Conservation (phyloP, 257 asterid genomes). For the Solanum dulcamara region DNA sequence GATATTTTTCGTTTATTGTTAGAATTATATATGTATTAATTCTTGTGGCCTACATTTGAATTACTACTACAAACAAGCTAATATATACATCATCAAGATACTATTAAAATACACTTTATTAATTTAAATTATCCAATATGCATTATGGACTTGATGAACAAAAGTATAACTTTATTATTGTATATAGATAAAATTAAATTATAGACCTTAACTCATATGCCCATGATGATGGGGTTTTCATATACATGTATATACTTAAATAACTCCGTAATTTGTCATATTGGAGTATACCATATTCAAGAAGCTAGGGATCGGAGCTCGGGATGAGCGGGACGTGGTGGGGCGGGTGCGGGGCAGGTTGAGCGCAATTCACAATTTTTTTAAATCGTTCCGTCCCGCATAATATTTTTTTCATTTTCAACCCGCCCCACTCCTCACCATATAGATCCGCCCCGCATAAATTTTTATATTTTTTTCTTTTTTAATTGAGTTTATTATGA, state of each 20-base stretch:
- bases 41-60: background rate
- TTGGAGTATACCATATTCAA: background rate
- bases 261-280: background rate
- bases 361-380: too few species aligned
- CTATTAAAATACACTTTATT: background rate
- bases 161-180: background rate
- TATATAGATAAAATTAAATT: background rate
- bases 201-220: background rate
- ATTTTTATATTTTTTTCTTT: too few species aligned
- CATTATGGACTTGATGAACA: background rate
- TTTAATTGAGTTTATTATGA: too few species aligned
- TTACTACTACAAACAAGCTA: background rate
- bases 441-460: too few species aligned
- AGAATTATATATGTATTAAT: background rate
- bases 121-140: background rate
- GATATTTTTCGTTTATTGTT: background rate
- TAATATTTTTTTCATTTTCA: too few species aligned
- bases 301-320: too few species aligned
- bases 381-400: too few species aligned
- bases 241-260: background rate
- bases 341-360: too few species aligned
- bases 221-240: background rate
- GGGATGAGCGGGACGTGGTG: too few species aligned
- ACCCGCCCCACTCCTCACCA: too few species aligned
- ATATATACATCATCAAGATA: background rate